These are phyloP conservation scores for Silene latifolia DNA, from an alignment of 148 eudicot species.

Conservation along the genomic window DNA sequence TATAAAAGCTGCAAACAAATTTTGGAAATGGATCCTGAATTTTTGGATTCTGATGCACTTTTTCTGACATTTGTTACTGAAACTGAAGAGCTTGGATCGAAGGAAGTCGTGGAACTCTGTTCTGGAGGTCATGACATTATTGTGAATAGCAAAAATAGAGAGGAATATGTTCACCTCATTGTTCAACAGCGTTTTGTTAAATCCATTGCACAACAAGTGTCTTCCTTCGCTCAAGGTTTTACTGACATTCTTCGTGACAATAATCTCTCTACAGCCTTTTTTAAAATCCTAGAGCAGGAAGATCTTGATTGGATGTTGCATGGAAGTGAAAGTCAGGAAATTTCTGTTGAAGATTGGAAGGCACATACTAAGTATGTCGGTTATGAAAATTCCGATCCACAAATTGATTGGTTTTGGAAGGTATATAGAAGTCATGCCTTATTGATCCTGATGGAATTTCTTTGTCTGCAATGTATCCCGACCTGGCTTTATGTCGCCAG, in stretches of 20 bases:
- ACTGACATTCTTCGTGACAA: conserved; percentile 51
- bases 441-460: not conserved
- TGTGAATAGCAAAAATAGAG: conserved; percentile 72
- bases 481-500: not conserved
- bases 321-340: conserved; percentile 61
- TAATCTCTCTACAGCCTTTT: conserved; percentile 34
- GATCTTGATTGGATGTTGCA: conserved; percentile 81
- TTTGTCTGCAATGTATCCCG: not conserved
- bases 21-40: conserved; percentile 73
- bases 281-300: conserved; percentile 60
- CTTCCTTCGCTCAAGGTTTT: conserved; percentile 67
- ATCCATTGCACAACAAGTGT: conserved; percentile 59
- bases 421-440: conserved; percentile 36
- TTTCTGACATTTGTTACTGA: conserved; percentile 80
- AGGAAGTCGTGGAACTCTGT: conserved; percentile 71
- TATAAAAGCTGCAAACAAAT: conserved; percentile 86
- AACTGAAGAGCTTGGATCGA: conserved; percentile 69
- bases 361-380: conserved; percentile 79
- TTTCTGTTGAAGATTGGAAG: conserved; percentile 87
- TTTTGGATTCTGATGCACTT: conserved; percentile 78
- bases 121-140: conserved; percentile 47
- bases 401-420: conserved; percentile 93
- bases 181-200: conserved; percentile 63
- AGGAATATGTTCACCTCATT: conserved; percentile 57
- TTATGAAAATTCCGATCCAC: conserved; percentile 62